Evolutionary conservation across 2,329 filamentous ascomycete genomes (phyloP).

Genomic region (Venturia carpophila): DNA sequence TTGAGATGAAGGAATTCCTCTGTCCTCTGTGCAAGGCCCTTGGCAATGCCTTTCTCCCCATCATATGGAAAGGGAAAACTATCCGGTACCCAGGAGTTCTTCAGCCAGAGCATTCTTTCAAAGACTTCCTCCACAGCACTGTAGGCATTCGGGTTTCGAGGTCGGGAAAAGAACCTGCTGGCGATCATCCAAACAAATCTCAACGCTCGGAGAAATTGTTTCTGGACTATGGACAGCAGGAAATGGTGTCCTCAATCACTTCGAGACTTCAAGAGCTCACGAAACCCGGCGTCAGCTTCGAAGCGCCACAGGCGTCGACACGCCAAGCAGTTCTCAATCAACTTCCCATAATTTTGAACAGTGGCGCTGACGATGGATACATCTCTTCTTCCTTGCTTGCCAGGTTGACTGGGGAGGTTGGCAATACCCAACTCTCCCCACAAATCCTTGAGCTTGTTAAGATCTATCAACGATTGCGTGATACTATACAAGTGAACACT

Average conservation of each 20-base stretch:
- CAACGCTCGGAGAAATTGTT: conserved; percentile 42
- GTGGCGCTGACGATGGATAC: conserved; percentile 7
- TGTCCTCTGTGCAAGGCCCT: conserved; percentile 95
- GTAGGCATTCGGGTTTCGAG: conserved; percentile 44
- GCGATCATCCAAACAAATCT: conserved; percentile 22
- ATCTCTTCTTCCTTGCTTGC: conserved; percentile 14
- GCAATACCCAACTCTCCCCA: conserved; percentile 22
- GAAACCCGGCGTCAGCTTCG: conserved; percentile 1
- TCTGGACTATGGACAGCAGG: conserved; percentile 43
- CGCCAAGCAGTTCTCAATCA: conserved; percentile 5
- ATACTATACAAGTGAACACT: conserved; percentile 46
- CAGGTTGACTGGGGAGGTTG: conserved; percentile 18
- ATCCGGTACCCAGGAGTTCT: conserved; percentile 73
- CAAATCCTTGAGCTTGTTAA: conserved; percentile 42
- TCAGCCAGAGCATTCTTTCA: conserved; percentile 50
- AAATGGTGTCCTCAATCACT: conserved; percentile 44
- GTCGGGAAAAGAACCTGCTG: conserved; percentile 38
- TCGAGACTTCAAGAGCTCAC: conserved; percentile 32
- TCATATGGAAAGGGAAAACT: conserved; percentile 90
- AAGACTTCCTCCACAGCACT: conserved; percentile 58
- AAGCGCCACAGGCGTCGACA: background rate
- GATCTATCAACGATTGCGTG: conserved; percentile 49
- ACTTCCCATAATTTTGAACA: conserved; percentile 4
- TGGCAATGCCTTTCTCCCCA: conserved; percentile 88
- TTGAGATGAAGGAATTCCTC: conserved; percentile 78